Base-by-base conservation (phyloP, 2,329 filamentous ascomycete species). In the Paraphoma sp. region DNA sequence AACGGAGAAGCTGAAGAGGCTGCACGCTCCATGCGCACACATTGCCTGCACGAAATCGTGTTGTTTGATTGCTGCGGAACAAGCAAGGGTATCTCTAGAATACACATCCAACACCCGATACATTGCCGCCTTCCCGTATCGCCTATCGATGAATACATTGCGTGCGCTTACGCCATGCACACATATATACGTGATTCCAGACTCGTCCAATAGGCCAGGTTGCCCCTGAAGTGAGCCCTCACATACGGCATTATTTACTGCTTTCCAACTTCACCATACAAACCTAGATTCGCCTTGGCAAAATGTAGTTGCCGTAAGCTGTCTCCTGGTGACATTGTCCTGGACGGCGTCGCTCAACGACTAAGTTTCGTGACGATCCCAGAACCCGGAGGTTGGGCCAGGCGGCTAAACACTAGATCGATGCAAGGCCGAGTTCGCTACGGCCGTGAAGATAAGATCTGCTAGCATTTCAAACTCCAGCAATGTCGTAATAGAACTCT, bases 401-500 rank as follows among this genome's bases (percentile, higher is more conserved):
- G 45, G 36, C 49, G 44, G 51, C 51, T 41, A 49, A 55, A 44
- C 14, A 10, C 31, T 41, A 45, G 43, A 49, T 51, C 23, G 33
- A 42, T 42, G 40, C 16, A 42, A 43, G 18, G 36, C 17, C 54
- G 51, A 33, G 33, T 42, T 53, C 49, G 40, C 23, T 44, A 40
- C 17, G 23, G 41, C 44, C 40, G 40, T 42, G 14, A 17, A 45
- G 33, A 29, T 28, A 29, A 49, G 23, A 44, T 44, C 14, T 51
- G 42, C 42, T 16, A 18, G 28, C 31, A 29, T 45, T 36, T 69
- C 67, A 71, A 33, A 58, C 65, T 54, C 71, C 72, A 16, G 61
- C 77, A 70, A 82, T 78, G 42, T 94, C 91, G 79, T 96, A 98
- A 79, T 90, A 97, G 76, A 96, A 99, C 75, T 97, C 90, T 64